Percentiles rank a stretch among this genome's conserved stretches.
phyloP scores from a whole-genome alignment of 23 red algal genomes.

The Cyanidium caldarium region DNA sequence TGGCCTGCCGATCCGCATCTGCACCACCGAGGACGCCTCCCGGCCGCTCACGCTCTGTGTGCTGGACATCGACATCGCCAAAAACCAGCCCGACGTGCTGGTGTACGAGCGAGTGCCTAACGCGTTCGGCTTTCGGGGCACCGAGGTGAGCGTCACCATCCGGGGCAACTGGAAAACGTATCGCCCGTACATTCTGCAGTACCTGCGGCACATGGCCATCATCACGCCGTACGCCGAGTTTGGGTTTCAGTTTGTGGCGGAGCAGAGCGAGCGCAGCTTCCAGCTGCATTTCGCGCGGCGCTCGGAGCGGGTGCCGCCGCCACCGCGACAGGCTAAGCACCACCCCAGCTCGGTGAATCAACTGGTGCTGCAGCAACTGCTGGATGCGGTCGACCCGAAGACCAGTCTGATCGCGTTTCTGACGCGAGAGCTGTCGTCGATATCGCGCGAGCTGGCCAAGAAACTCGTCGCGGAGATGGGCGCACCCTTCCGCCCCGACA shows the following conservation, averaged over 20 bases:
- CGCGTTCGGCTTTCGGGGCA: constrained; percentile 26
- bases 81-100: constrained; percentile 41
- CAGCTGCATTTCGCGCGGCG: constrained; percentile 38
- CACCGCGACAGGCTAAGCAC: constrained; percentile 57
- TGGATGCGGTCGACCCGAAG: constrained; percentile 16
- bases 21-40: constrained; percentile 5
- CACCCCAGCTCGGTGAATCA: constrained; percentile 80
- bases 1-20: constrained; percentile 44
- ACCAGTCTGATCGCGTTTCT: constrained; percentile 35
- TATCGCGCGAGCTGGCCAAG: constrained; percentile 27
- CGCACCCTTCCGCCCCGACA: constrained; percentile 17
- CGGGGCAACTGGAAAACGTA: constrained; percentile 79
- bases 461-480: constrained; percentile 51
- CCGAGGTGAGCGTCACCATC: constrained; percentile 56
- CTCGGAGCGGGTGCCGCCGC: constrained; percentile 51
- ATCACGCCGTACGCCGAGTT: constrained; percentile 84
- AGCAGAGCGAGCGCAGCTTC: constrained; percentile 1
- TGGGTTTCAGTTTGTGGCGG: neutral
- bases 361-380: constrained; percentile 47
- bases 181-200: constrained; percentile 43
- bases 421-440: constrained; percentile 27
- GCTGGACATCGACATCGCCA: constrained; percentile 75
- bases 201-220: constrained; percentile 84
- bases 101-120: constrained; percentile 21
- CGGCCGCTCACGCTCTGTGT: constrained; percentile 30